These are phyloP conservation scores for Aspergillus sp. DNA, from an alignment of 2,329 filamentous ascomycete species.

Conservation along the genomic window DNA sequence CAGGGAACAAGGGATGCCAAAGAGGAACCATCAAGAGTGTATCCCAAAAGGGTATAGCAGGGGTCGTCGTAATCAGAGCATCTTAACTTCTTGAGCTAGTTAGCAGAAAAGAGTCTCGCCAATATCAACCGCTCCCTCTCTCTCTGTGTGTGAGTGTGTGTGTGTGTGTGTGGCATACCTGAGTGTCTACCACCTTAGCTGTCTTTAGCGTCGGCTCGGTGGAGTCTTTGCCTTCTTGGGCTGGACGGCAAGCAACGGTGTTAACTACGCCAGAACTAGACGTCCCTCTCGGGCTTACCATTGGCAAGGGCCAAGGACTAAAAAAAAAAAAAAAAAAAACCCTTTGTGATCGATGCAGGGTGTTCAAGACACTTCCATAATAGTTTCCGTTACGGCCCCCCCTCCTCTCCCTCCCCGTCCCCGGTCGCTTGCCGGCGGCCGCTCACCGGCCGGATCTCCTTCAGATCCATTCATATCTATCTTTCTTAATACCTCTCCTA, in stretches of 20 bases:
- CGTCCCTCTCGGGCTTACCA: constrained; percentile 2
- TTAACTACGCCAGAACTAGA: neutral
- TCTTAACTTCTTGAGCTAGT: constrained; percentile 1
- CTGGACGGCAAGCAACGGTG: constrained; percentile 20
- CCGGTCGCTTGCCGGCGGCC: constrained; percentile 13
- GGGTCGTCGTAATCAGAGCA: constrained; percentile 18
- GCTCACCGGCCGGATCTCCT: constrained; percentile 8
- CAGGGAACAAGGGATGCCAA: neutral
- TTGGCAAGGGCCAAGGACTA: constrained; percentile 11
- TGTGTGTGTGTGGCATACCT: constrained; percentile 4
- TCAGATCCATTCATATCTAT: neutral
- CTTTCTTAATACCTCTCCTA: neutral
- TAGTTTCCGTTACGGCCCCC: constrained; percentile 13
- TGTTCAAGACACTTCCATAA: constrained; percentile 20
- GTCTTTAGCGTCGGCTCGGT: constrained; percentile 13
- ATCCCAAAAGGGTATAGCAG: constrained; percentile 12
- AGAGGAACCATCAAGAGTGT: neutral
- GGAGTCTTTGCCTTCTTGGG: constrained; percentile 13
- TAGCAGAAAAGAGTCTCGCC: neutral
- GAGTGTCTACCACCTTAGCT: constrained; percentile 17
- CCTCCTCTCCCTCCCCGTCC: neutral
- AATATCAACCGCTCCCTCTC: neutral
- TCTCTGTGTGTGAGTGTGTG: constrained; percentile 10
- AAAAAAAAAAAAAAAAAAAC: neutral
- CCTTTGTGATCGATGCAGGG: constrained; percentile 26